Evolutionary conservation across 2,329 filamentous ascomycete species (phyloP), one percentile per base, ranked within the genome.

Genomic region (Monosporascus sp.): DNA sequence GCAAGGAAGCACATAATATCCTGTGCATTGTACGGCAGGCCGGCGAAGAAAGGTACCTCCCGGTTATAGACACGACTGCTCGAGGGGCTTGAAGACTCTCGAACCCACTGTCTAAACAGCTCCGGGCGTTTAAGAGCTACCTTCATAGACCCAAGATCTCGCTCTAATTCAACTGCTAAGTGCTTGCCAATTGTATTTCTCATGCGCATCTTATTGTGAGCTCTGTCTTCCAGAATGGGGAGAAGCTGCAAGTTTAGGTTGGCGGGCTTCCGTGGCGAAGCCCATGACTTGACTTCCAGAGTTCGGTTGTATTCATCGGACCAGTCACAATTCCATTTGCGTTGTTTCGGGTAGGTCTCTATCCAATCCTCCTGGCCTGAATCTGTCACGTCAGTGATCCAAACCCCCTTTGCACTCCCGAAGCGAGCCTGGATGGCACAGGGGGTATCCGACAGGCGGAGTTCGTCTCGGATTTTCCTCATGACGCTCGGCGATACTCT

Each of bases 381-480:
- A 22, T 78, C 74, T 1, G 71, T 60, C 0, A 74, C 70, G 56
- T 85, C 82, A 3, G 85, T 66, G 48, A 85, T 75, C 87, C 87
- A 90, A 58, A 90, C 74, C 0, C 88, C 88, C 63, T 90, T 91
- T 1, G 85, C 85, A 14, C 83, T 80, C 7, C 81, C 85, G 18
- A 90, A 77, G 1, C 88, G 78, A 1, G 73, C 86, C 65, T 90
- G 88, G 35, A 86, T 81, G 0, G 77, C 82, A 27, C 79, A 79
- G 0, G 86, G 86, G 0, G 79, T 64, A 20, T 77, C 72, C 0
- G 64, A 57, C 0, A 84, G 65, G 0, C 76, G 77, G 1, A 86
- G 71, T 0, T 54, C 55, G 1, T 72, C 61, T 24, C 77, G 75
- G 2, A 89, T 73, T 39, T 70, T 70, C 1, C 67, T 63, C 0